Evolutionary conservation across 129 eudicot genomes (phyloP).

Genomic region (Centrapalus pauciflorus): DNA sequence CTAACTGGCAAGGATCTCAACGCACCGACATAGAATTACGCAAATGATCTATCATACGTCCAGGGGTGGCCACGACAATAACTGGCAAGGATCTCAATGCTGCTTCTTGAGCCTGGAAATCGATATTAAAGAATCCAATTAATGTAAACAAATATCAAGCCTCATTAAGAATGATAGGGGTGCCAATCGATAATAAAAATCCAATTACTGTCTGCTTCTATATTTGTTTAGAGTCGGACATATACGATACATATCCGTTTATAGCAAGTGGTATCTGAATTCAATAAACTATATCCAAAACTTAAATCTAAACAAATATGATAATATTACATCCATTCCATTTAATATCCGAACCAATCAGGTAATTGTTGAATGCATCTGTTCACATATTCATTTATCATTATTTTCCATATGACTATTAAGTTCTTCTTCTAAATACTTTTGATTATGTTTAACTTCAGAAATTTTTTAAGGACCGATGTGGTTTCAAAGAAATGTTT

Average conservation of each 20-base stretch:
- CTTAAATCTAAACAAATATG: background rate
- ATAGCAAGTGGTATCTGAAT: background rate
- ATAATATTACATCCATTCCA: background rate
- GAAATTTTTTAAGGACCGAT: background rate
- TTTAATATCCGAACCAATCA: background rate
- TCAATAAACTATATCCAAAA: background rate
- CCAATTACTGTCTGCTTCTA: background rate
- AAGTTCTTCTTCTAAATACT: background rate
- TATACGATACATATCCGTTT: too few species aligned
- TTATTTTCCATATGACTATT: background rate
- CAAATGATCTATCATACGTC: constrained; percentile 94
- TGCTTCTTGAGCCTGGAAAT: constrained; percentile 83
- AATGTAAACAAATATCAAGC: too few species aligned
- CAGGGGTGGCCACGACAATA: constrained; percentile 98
- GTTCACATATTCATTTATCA: background rate
- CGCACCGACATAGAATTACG: constrained; percentile 93
- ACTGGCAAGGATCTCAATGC: constrained; percentile 88
- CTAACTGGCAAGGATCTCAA: too few species aligned
- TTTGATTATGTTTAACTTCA: background rate
- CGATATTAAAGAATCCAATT: too few species aligned
- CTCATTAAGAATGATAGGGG: too few species aligned
- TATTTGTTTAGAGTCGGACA: too few species aligned
- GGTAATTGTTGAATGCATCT: background rate
- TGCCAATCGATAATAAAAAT: too few species aligned
- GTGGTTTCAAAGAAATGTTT: background rate